A percentile compares a stretch with the other conserved stretches of the same genome.
Conservation (phyloP, 768 basidiomycete genomes). For the Lactifluus pinguis region DNA sequence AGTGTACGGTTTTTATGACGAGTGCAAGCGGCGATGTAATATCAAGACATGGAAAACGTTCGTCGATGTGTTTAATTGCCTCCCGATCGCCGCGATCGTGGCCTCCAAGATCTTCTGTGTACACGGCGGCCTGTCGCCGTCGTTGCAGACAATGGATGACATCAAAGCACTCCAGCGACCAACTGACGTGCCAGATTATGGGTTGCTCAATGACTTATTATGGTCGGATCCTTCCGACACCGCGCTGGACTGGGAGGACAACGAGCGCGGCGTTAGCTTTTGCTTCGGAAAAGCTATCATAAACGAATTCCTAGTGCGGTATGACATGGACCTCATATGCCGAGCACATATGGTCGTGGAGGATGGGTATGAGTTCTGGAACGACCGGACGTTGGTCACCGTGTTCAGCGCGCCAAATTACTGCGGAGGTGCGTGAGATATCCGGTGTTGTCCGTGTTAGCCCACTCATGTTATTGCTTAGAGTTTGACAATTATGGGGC, state of each 20-base stretch:
- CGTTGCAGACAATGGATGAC: conserved; percentile 93
- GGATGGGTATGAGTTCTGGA: conserved; percentile 99
- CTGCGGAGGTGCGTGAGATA: conserved; percentile 71
- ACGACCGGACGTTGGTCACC: conserved; percentile 94
- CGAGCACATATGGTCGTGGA: conserved; percentile 99
- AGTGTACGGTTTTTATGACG: conserved; percentile 99
- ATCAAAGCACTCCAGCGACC: conserved; percentile 97
- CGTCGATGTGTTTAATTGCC: conserved; percentile 98
- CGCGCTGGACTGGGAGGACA: conserved; percentile 98
- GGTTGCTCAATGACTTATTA: conserved; percentile 89
- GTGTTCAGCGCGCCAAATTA: conserved; percentile 98
- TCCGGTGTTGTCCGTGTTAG: neutral
- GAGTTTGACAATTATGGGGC: conserved; percentile 95
- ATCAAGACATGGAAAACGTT: conserved; percentile 99
- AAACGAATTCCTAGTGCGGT: conserved; percentile 87
- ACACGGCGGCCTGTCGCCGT: conserved; percentile 90
- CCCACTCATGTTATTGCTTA: conserved; percentile 27
- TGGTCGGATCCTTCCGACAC: conserved; percentile 99
- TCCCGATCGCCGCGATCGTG: conserved; percentile 97
- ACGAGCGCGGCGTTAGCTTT: conserved; percentile 97
- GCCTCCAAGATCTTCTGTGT: conserved; percentile 99
- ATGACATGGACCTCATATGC: conserved; percentile 99
- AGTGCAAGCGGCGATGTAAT: conserved; percentile 98
- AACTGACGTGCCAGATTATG: conserved; percentile 97
- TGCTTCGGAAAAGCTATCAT: conserved; percentile 98